Evolutionary conservation across 495 filamentous ascomycete species (phyloP), one percentile per base, ranked within the genome.

Genomic region (Bacidia gigantensis): DNA sequence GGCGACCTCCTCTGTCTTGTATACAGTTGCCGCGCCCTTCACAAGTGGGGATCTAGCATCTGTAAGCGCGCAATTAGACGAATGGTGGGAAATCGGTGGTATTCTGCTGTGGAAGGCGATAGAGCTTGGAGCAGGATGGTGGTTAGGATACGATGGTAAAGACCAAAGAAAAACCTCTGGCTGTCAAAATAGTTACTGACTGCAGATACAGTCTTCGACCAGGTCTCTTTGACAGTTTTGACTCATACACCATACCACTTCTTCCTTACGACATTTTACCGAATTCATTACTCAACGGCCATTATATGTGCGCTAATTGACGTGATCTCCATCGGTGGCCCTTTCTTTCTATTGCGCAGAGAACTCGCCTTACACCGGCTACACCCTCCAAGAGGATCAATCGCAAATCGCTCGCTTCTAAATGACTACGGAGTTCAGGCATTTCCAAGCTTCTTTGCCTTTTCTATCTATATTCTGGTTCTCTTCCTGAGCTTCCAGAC

Each of bases 241-340:
- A 79, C 82, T 22, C 80, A 85, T 64, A 72, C 82, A 11, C 88
- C 88, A 26, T 76, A 74, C 47, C 75, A 79, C 56, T 80, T 79
- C 54, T 80, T 95, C 43, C 69, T 89, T 29, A 69, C 69, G 23
- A 77, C 75, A 57, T 93, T 89, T 72, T 94, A 90, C 72, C 62
- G 67, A 14, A 69, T 89, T 50, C 72, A 76, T 3, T 69, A 75
- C 9, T 66, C 65, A 44, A 80, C 84, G 9, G 65, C 79, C 18
- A 57, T 76, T 39, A 62, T 71, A 17, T 76, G 76, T 24, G 75
- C 84, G 51, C 58, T 61, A 9, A 81, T 88, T 56, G 83, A 87
- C 51, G 62, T 84, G 44, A 56, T 81, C 56, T 75, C 86, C 7
- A 78, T 76, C 20, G 77, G 75, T 44, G 60, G 87, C 39, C 86